A percentile compares a stretch with the other conserved stretches of the same genome.
Evolutionary conservation across 768 basidiomycete genomes (phyloP).

Genomic region (Lentinula edodes): DNA sequence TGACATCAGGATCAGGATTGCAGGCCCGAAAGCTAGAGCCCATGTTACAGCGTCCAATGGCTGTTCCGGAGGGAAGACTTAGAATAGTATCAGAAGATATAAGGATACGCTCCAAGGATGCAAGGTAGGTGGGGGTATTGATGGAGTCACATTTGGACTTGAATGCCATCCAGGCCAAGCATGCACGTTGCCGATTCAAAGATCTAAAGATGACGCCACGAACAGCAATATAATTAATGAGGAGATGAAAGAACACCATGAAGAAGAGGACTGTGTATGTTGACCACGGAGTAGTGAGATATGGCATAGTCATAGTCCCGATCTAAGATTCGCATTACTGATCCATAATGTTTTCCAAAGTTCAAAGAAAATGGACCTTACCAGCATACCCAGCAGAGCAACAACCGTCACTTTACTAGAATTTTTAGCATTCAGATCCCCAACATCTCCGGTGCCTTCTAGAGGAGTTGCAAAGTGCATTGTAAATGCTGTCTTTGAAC

Average conservation of each 20-base stretch:
- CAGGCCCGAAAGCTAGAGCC: conserved; percentile 40
- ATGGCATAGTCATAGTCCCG: conserved; percentile 52
- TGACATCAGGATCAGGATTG: conserved; percentile 20
- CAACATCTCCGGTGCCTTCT: conserved; percentile 52
- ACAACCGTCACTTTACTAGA: conserved; percentile 68
- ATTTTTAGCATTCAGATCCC: conserved; percentile 69
- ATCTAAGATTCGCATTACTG: conserved; percentile 29
- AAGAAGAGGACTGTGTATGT: conserved; percentile 48
- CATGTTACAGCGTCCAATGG: conserved; percentile 41
- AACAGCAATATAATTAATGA: conserved; percentile 56
- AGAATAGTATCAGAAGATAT: conserved; percentile 30
- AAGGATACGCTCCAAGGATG: conserved; percentile 41
- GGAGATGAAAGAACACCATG: conserved; percentile 49
- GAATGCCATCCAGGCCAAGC: conserved; percentile 46
- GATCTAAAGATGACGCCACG: conserved; percentile 50
- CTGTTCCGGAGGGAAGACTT: conserved; percentile 24
- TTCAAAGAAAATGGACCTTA: conserved; percentile 23
- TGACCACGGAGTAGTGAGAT: conserved; percentile 37
- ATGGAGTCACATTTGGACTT: conserved; percentile 9
- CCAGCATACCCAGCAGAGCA: conserved; percentile 62
- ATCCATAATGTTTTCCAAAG: not conserved
- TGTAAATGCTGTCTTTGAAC: conserved; percentile 65
- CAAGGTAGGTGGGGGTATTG: conserved; percentile 31
- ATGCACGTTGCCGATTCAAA: conserved; percentile 55
- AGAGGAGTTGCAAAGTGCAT: conserved; percentile 57